These are phyloP conservation scores for Fragosphaeria purpurea DNA, from an alignment of 2,329 filamentous ascomycete genomes.

Conservation along the genomic window DNA sequence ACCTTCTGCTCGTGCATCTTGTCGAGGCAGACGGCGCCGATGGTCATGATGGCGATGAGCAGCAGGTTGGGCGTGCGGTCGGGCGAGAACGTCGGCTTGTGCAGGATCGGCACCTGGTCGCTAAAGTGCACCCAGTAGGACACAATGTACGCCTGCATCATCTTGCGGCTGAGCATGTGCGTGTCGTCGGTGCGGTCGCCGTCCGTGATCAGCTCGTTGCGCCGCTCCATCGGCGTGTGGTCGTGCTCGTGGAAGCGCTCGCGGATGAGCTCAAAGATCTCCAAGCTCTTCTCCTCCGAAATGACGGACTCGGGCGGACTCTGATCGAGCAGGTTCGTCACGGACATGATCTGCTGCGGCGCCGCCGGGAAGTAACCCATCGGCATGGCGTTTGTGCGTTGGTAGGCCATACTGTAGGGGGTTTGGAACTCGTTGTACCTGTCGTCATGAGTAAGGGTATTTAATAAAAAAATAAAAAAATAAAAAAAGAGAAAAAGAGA, in stretches of 20 bases:
- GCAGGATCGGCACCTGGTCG: constrained; percentile 85
- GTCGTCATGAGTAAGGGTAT: neutral
- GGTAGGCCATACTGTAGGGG: constrained; percentile 40
- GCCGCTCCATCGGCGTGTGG: constrained; percentile 60
- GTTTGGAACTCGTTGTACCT: constrained; percentile 45
- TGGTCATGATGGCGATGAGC: constrained; percentile 79
- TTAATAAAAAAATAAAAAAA: neutral
- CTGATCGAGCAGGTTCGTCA: constrained; percentile 74
- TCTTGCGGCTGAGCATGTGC: constrained; percentile 70
- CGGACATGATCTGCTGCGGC: constrained; percentile 76
- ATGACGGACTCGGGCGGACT: constrained; percentile 69
- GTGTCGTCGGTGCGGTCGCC: constrained; percentile 60
- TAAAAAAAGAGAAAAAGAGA: no score
- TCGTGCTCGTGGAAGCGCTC: constrained; percentile 73
- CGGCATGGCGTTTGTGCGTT: constrained; percentile 35
- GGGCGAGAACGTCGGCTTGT: constrained; percentile 86
- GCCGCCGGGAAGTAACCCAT: constrained; percentile 48
- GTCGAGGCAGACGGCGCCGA: constrained; percentile 83
- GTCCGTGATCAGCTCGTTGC: constrained; percentile 67
- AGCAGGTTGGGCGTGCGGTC: constrained; percentile 78
- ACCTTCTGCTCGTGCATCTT: constrained; percentile 65
- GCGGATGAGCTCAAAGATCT: constrained; percentile 72
- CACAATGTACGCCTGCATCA: constrained; percentile 91
- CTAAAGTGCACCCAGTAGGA: constrained; percentile 96
- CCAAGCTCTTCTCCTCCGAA: constrained; percentile 77